Base-by-base conservation (phyloP, 2,329 filamentous ascomycete species). In the Pseudophaeomoniella oleicola region DNA sequence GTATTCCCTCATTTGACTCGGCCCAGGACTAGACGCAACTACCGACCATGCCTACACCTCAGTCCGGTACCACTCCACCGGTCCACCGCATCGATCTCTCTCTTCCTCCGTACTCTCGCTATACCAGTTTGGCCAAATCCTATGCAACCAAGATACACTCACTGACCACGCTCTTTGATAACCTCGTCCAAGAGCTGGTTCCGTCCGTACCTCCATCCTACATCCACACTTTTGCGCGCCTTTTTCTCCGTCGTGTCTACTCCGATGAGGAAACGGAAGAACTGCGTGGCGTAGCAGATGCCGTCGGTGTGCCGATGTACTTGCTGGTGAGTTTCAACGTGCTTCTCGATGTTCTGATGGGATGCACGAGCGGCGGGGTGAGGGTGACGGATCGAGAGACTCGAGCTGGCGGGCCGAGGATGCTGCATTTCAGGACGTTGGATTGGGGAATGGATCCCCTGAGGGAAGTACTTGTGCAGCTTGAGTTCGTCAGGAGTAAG, bases 321-420 rank as follows among this genome's bases (percentile, higher is more conserved):
- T 53, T 79, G 1, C 58, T 81, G 0, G 66, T 81, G 2, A 66
- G 67, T 2, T 66, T 78, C 45, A 81, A 81, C 44, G 70, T 72
- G 2, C 53, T 79, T 2, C 58, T 81, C 2, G 77, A 81, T 46
- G 55, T 71, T 4, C 57, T 81, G 22, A 67, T 81, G 54, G 76
- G 75, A 2, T 81, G 77, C 49, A 79, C 75, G 1, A 77, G 71
- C 41, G 71, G 71, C 15, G 71, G 62, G 12, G 55, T 53, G 2
- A 47, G 49, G 29, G 43, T 43, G 3, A 37, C 44, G 19, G 40
- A 47, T 15, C 18, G 31, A 10, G 40, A 41, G 4, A 39, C 46
- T 11, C 39, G 37, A 4, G 37, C 38, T 13, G 40, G 36, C 1
- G 35, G 42, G 30, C 42, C 45, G 4, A 52, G 42, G 39, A 56